Base-by-base conservation (phyloP, 2,329 filamentous ascomycete genomes). In the Hypomyces rosellus region DNA sequence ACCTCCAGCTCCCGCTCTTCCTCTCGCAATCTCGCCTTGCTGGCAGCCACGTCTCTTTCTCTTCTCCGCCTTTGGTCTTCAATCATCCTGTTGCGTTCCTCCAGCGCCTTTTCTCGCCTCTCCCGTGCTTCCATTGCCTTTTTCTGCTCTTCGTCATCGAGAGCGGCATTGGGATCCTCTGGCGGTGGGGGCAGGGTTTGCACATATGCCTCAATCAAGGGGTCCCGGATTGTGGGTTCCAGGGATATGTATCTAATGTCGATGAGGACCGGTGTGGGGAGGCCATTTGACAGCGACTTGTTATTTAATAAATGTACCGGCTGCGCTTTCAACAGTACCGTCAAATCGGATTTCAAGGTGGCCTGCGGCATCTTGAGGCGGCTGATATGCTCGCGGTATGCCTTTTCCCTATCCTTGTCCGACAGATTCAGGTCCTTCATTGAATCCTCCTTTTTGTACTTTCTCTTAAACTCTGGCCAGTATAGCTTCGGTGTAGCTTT, bases 391-490 rank as follows among this genome's bases (percentile, higher is more conserved):
- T 93, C 88, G 50, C 88, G 78, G 64, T 92, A 95, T 47, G 81
- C 74, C 68, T 86, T 90, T 63, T 95, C 89, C 34, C 86, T 78
- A 47, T 92, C 88, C 65, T 86, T 89, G 61, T 92, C 89, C 34
- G 74, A 71, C 20, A 91, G 74, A 46, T 76, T 79, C 30, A 80
- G 73, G 52, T 92, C 86, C 54, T 85, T 86, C 86, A 99, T 90
- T 47, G 84, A 79, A 0, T 80, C 68, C 56, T 95, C 90, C 57
- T 86, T 91, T 57, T 86, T 86, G 69, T 83, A 93, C 65, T 96
- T 99, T 34, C 93, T 78, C 61, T 88, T 89, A 70, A 99, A 99
- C 65, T 99, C 93, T 0, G 89, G 86, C 93, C 93, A 99, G 74
- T 95, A 99, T 1, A 99, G 77, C 69, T 96, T 97, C 0, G 89